Conservation (phyloP, 331 rosid species). For the Acacia pycnantha region DNA sequence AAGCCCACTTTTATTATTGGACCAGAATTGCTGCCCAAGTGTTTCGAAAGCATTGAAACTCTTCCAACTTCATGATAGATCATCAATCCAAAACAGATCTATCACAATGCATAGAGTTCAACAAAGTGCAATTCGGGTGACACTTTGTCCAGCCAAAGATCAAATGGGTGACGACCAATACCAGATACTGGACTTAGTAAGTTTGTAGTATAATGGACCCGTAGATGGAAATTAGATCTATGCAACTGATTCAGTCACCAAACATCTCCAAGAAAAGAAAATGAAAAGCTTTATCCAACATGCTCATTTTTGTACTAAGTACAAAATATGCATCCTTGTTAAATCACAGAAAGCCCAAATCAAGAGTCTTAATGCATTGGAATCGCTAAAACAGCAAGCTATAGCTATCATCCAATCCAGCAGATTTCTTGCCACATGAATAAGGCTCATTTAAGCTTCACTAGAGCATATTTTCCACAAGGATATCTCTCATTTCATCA, state of each 20-base stretch:
- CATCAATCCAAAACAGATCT: neutral
- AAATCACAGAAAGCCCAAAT: neutral
- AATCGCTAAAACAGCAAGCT: neutral
- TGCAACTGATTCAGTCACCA: neutral
- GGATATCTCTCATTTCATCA: neutral
- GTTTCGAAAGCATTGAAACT: neutral
- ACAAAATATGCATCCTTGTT: neutral
- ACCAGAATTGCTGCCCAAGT: neutral
- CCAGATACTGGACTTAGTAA: neutral
- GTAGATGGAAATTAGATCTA: slow-evolving; percentile 3
- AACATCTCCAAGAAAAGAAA: neutral
- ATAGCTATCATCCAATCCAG: neutral
- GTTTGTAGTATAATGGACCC: neutral
- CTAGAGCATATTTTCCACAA: neutral
- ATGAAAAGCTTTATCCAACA: neutral
- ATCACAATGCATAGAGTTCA: neutral
- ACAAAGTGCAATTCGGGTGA: neutral
- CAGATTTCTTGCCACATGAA: neutral
- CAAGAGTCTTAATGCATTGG: neutral
- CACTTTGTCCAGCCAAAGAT: neutral
- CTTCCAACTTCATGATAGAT: neutral
- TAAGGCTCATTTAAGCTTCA: neutral
- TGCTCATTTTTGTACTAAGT: neutral
- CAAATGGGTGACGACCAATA: neutral
- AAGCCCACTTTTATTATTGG: neutral